Base-by-base conservation (phyloP, 192 early-diverging fungal species). In the Coemansia sp. region DNA sequence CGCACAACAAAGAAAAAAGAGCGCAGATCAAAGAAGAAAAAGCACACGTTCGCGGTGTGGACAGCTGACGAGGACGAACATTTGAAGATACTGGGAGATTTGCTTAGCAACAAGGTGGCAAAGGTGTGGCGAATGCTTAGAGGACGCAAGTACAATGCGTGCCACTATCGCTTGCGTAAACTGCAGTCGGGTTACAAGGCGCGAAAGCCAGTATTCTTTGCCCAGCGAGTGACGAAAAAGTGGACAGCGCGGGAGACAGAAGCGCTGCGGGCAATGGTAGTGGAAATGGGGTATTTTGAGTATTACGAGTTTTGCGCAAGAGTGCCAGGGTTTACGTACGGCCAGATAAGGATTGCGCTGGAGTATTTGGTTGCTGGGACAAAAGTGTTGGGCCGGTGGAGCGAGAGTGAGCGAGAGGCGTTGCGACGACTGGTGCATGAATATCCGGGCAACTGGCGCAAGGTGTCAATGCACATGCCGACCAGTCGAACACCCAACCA, bases 401-500 rank as follows among this genome's bases (percentile, higher is more conserved):
- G 53, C 12, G 38, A 7, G 0, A 27, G 49, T 1, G 75, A 72
- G 45, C 55, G 67, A 55, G 15, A 22, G 6, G 63, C 58, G 19
- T 55, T 72, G n/a, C 5, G 65, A 55, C 19, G 48, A 14, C 66
- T 78, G 10, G 43, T 43, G 10, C 23, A 56, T 11, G 32, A 24
- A 19, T 35, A 78, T 27, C 59, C 51, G 23, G 38, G 41, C 2
- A 50, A 72, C 52, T 78, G 75, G 75, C 7, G 21, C 4, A 12
- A 8, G 3, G 64, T 78, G 15, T 29, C 75, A 0, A 5, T 23
- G 21, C 11, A 24, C 14, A 69, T 78, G 75, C 63, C 75, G 4
- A 69, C 66, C 2, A 22, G 38, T 0, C 56, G 75, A 1, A 56
- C 70, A 10, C 39, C 41, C 21, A n/a, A 3, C 3, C 70, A 72